A percentile compares a stretch with the other conserved stretches of the same genome.
These are phyloP conservation scores for Globisporangium rhizosaccharum DNA, from an alignment of 352 stramenopile genomes.

Conservation along the genomic window DNA sequence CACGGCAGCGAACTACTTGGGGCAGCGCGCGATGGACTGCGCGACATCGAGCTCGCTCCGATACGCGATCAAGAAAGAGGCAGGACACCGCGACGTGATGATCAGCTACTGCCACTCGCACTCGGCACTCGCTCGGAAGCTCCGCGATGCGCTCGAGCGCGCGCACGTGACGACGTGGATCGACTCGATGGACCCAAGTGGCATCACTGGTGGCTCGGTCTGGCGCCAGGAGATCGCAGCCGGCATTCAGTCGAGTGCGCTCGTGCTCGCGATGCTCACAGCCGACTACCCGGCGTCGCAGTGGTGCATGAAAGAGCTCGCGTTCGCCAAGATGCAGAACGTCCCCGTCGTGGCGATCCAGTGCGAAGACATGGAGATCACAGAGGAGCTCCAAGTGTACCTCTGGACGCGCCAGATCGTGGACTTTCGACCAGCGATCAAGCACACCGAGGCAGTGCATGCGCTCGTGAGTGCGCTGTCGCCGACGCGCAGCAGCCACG, in stretches of 20 bases:
- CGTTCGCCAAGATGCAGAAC: conserved; percentile 83
- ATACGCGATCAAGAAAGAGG: conserved; percentile 83
- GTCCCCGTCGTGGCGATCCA: conserved; percentile 80
- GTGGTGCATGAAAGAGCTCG: conserved; percentile 86
- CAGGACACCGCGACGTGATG: conserved; percentile 79
- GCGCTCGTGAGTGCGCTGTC: not conserved
- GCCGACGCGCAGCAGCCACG: conserved; percentile 10
- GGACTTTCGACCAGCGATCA: conserved; percentile 57
- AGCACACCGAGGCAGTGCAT: conserved; percentile 6
- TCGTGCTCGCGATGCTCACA: conserved; percentile 70
- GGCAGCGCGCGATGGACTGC: conserved; percentile 72
- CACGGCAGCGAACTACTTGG: conserved; percentile 51
- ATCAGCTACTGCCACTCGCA: conserved; percentile 87
- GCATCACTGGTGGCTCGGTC: conserved; percentile 71
- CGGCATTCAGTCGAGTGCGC: conserved; percentile 65
- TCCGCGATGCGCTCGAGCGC: conserved; percentile 62
- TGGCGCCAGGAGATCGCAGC: conserved; percentile 81
- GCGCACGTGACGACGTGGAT: conserved; percentile 83
- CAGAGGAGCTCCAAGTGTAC: conserved; percentile 80
- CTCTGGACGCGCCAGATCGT: conserved; percentile 85
- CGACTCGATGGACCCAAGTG: conserved; percentile 76
- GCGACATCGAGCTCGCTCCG: conserved; percentile 57
- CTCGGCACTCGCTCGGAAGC: conserved; percentile 46
- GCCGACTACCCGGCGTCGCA: conserved; percentile 73
- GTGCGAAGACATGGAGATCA: conserved; percentile 78